Evolutionary conservation across 2,329 filamentous ascomycete species (phyloP), one percentile per base, ranked within the genome.

Genomic region (Tolypocladium cylindrosporum): DNA sequence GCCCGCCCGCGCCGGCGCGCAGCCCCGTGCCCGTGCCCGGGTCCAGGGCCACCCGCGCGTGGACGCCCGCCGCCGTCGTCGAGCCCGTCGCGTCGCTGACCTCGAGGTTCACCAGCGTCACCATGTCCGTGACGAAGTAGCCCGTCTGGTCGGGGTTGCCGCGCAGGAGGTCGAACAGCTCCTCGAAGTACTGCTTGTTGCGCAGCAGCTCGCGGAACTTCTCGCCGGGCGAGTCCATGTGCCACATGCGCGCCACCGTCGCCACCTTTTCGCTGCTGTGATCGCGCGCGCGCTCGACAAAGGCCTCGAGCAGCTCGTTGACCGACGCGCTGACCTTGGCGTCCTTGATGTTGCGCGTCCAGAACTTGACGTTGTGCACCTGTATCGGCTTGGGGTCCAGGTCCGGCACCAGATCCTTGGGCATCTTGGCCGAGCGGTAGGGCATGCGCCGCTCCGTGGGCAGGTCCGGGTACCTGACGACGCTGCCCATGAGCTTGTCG

Each of bases 401-500:
- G 54, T 62, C 56, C 1, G 61, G 54, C 8, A 68, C 65, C 7
- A 68, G 59, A 14, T 68, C 65, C 41, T 57, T 59, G 21, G 66
- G 65, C 14, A 62, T 58, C 55, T 60, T 62, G 41, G 57, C 36
- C 36, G 56, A 55, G 8, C 58, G 60, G 56, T 67, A 67, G 13
- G 67, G 67, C 31, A 68, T 63, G 55, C 60, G 66, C 4, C 64
- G 60, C 55, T 68, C 66, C 16, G 62, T 65, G 21, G 67, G 67
- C 21, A 66, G 58, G 52, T 66, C 60, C 10, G 67, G 63, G 58
- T 66, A 67, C 54, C 65, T 66, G 60, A 68, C 62, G 58, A 68
- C 66, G 61, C 66, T 67, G 55, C 67, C 67, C 42, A 68, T 67
- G 57, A 68, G 66, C 60, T 61, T 66, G 59, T 68, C 66, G 58